Conservation (phyloP, 2,329 filamentous ascomycete genomes). For the Fusarium liriodendri region DNA sequence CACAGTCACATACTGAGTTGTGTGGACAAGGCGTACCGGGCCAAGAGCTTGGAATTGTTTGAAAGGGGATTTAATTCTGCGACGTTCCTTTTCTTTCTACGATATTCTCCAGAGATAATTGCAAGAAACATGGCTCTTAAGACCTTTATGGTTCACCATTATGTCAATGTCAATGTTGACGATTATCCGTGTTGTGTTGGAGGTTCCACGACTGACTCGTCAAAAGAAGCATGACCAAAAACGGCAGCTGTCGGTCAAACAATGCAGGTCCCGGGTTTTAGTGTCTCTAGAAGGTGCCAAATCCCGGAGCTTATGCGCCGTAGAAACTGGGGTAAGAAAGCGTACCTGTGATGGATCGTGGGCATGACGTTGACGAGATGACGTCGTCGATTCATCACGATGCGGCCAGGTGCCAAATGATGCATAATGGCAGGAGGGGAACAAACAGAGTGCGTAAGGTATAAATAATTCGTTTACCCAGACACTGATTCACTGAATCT, state of each 20-base stretch:
- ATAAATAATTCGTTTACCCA: constrained; percentile 27
- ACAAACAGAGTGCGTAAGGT: neutral
- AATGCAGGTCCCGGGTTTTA: neutral
- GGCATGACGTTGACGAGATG: constrained; percentile 34
- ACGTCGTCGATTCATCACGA: constrained; percentile 37
- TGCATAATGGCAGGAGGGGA: neutral
- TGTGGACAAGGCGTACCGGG: neutral
- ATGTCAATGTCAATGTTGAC: no score
- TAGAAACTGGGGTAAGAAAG: neutral
- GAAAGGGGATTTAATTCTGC: neutral
- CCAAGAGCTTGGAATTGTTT: neutral
- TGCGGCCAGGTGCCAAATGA: constrained; percentile 14
- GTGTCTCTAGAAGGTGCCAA: neutral
- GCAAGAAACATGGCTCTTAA: neutral
- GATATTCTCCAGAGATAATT: no score
- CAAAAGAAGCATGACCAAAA: neutral
- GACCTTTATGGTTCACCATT: neutral
- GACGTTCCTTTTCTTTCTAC: neutral
- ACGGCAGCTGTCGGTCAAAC: neutral
- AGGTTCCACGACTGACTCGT: neutral
- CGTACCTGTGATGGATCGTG: neutral
- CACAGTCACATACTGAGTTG: neutral
- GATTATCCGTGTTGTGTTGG: neutral
- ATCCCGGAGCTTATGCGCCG: neutral
- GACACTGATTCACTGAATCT: neutral